Percentiles rank a stretch among this genome's conserved stretches.
These are phyloP conservation scores for Penicillium waksmanii DNA, from an alignment of 495 filamentous ascomycete genomes.

Conservation along the genomic window DNA sequence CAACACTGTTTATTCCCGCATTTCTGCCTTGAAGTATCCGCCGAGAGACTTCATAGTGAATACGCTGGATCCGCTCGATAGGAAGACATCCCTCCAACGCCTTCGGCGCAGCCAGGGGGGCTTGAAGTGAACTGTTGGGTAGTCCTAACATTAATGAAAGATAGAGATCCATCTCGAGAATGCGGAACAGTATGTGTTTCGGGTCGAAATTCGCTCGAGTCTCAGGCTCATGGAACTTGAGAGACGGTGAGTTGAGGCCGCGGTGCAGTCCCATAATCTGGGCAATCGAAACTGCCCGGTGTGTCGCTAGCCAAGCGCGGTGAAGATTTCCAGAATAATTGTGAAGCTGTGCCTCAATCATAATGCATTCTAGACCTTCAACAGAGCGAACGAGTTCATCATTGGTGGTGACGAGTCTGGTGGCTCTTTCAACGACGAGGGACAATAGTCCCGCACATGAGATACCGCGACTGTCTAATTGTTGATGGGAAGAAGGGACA, in stretches of 20 bases:
- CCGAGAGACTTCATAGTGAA: conserved; percentile 31
- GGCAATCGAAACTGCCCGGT: conserved; percentile 36
- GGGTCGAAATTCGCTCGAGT: conserved; percentile 16
- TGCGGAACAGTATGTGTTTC: conserved; percentile 16
- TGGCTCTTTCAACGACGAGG: conserved; percentile 39
- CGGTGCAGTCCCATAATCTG: conserved; percentile 31
- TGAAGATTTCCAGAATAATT: conserved; percentile 50
- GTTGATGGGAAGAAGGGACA: conserved; percentile 22
- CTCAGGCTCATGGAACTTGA: conserved; percentile 21
- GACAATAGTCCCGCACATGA: conserved; percentile 33
- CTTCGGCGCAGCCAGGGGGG: conserved; percentile 23
- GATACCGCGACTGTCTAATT: conserved; percentile 15
- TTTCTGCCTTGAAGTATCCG: conserved; percentile 51
- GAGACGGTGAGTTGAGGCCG: conserved; percentile 19
- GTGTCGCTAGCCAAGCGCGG: conserved; percentile 44
- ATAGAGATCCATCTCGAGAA: conserved; percentile 38
- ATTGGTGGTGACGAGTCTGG: conserved; percentile 46
- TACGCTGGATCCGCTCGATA: conserved; percentile 30
- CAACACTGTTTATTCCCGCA: conserved; percentile 14
- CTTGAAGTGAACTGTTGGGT: conserved; percentile 41
- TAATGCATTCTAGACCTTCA: conserved; percentile 54
- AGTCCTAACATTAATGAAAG: conserved; percentile 50
- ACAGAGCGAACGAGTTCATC: conserved; percentile 48
- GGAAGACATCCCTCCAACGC: conserved; percentile 17
- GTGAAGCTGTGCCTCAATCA: conserved; percentile 51